Percentiles rank a stretch among this genome's conserved stretches.
Conservation (phyloP, 2,329 filamentous ascomycete species). For the Tolypocladium tropicale region DNA sequence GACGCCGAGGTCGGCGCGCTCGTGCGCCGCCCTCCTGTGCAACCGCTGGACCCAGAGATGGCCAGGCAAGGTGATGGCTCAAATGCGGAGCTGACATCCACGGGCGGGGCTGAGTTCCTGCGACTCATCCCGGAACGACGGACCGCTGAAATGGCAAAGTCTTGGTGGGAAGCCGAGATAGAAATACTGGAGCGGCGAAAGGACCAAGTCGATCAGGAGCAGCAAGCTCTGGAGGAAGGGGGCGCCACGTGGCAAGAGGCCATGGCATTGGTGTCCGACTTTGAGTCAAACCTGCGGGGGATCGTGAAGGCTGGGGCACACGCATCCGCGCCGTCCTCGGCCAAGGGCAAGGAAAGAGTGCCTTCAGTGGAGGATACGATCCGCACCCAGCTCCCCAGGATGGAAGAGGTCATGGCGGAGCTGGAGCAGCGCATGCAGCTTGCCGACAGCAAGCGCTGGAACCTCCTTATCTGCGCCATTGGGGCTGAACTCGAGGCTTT, state of each 20-base stretch:
- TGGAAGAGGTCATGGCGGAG: constrained; percentile 44
- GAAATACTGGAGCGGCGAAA: constrained; percentile 43
- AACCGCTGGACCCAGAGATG: constrained; percentile 39
- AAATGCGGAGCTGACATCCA: constrained; percentile 13
- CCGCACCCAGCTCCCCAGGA: constrained; percentile 38
- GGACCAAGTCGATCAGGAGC: constrained; percentile 48
- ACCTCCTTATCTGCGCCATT: constrained; percentile 63
- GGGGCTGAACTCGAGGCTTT: constrained; percentile 65
- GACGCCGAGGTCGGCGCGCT: constrained; percentile 52
- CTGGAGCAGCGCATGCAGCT: constrained; percentile 43
- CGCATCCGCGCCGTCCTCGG: constrained; percentile 6
- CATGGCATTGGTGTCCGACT: constrained; percentile 47
- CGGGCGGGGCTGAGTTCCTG: constrained; percentile 43
- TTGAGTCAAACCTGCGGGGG: constrained; percentile 52
- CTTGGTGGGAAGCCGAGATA: constrained; percentile 60
- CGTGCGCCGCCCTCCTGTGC: constrained; percentile 45
- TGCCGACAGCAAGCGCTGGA: constrained; percentile 58
- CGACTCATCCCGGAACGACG: constrained; percentile 52
- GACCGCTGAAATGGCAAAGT: constrained; percentile 59
- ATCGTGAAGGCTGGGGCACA: constrained; percentile 32
- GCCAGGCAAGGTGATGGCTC: constrained; percentile 13
- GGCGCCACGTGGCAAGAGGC: constrained; percentile 55
- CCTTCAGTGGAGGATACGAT: constrained; percentile 27
- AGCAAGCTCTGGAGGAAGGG: constrained; percentile 56
- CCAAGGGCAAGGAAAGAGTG: constrained; percentile 19